Base-by-base conservation (phyloP, 805 yeast species). In the Lachancea fermentati region DNA sequence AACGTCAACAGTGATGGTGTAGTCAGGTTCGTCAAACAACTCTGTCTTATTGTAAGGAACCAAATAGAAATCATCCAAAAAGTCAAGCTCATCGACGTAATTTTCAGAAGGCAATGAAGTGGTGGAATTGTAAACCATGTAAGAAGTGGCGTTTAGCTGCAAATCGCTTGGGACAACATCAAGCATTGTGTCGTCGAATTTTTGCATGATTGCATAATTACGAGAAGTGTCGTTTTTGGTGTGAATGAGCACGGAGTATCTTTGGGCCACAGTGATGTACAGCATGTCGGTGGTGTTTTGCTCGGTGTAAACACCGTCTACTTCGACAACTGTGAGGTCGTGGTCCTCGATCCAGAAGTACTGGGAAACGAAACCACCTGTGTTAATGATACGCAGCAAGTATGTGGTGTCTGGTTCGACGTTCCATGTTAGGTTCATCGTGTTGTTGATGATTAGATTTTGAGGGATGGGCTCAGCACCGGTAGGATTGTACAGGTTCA, bases 391-490 rank as follows among this genome's bases (percentile, higher is more conserved):
- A 60, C 96, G 77, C 47, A 93, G 51, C 51, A 84, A 67, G 62
- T 93, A 93, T 13, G 96, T 89, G 29, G 78, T 87, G 66, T 79
- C 78, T 5, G 97, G 95, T 67, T 85, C 58, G 41, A 91, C 94
- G 6, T 66, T 49, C 83, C 87, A 78, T n/a, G 89, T 76, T 56
- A 75, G 68, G 63, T 84, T 82, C 55, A 71, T 75, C 9, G 95
- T 81, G 58, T 88, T 87, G 67, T 91, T 91, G 62, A 88, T 70
- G 53, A 93, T 72, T 51, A 84, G 64, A 59, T 69, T 67, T 50
- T 85, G 83, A 6, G 98, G 98, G 51, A 93, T 80, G 37, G 98
- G 98, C 68, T 93, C 98, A 32, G 97, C 96, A 57, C 98, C 98
- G 7, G 96, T 86, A 44, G 98, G 98, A 65, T 93, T 93, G 69